Percentiles rank a stretch among this genome's conserved stretches.
phyloP scores from a whole-genome alignment of 176 grass and related monocot species.

The Chrysopogon serrulatus region DNA sequence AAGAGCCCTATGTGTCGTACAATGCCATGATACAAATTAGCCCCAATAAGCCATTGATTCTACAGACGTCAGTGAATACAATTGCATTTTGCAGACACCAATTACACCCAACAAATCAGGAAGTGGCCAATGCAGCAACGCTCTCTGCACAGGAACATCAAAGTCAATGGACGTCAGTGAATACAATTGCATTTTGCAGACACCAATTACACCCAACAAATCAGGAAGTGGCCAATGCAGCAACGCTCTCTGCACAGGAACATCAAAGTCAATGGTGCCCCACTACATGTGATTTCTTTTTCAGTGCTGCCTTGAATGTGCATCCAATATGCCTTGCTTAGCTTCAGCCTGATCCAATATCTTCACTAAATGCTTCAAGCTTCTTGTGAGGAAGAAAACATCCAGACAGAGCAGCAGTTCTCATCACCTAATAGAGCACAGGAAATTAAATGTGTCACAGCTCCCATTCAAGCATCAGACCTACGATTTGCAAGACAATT shows the following conservation, averaged over 20 bases:
- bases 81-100: neutral
- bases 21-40: neutral
- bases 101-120: neutral
- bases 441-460: neutral
- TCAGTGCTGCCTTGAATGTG: neutral
- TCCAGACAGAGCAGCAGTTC: conserved; percentile 88
- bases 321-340: conserved; percentile 5
- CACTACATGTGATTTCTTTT: neutral
- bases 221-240: neutral
- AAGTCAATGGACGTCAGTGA: neutral
- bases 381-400: conserved; percentile 51
- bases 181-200: neutral
- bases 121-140: neutral
- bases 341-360: neutral
- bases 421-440: conserved; percentile 50
- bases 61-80: neutral
- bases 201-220: neutral
- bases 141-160: neutral
- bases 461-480: conserved; percentile 10
- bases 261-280: neutral
- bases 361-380: conserved; percentile 17
- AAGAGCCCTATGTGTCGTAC: no score
- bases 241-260: neutral
- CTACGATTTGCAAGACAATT: neutral
- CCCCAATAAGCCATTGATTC: neutral